Base-by-base conservation (phyloP, 148 eudicot genomes). In the Simmondsia chinensis region DNA sequence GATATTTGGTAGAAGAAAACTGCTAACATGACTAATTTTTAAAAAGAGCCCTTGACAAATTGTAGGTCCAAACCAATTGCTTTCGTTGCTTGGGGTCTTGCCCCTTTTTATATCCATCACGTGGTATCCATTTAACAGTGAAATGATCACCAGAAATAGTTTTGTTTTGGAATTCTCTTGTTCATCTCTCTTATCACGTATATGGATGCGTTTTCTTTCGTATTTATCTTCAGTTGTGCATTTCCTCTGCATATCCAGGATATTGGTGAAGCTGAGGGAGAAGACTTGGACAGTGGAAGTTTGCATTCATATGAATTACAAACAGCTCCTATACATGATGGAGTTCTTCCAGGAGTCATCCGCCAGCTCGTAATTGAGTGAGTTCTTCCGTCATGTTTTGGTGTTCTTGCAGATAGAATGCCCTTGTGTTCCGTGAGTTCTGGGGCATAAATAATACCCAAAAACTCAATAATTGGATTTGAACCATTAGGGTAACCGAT, bases 261-360 rank as follows among this genome's bases (percentile, higher is more conserved):
- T 43, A 36, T 66, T 14, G 22, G 36, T 64, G 65, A 66, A 23
- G 58, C 31, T 16, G 34, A 65, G 42, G 46, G 61, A 24, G 50
- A 48, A n/a, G 52, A 26, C 1, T 20, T 33, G 4, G 35, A 20
- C 36, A 28, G 28, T 20, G 57, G 27, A 24, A 56, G 20, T 43
- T 34, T 54, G 42, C 52, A 52, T 48, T 65, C 65, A 7, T 58
- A 72, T 47, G 95, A 89, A 74, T 48, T 91, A 39, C 93, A 91
- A 61, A 85, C 97, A 36, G 85, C 97, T 45, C 88, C 95, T 16
- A 51, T 85, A 33, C 26, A 46, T 34, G 83, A 74, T 33, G 94
- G 97, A 60, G 86, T 85, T 22, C 88, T 91, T 58, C 97, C 95
- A 11, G 97, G 97, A 27, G 68, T 91, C 41, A 64, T 82, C 48